Evolutionary conservation across 768 basidiomycete genomes (phyloP).

Genomic region (Thelephora ganbajun): DNA sequence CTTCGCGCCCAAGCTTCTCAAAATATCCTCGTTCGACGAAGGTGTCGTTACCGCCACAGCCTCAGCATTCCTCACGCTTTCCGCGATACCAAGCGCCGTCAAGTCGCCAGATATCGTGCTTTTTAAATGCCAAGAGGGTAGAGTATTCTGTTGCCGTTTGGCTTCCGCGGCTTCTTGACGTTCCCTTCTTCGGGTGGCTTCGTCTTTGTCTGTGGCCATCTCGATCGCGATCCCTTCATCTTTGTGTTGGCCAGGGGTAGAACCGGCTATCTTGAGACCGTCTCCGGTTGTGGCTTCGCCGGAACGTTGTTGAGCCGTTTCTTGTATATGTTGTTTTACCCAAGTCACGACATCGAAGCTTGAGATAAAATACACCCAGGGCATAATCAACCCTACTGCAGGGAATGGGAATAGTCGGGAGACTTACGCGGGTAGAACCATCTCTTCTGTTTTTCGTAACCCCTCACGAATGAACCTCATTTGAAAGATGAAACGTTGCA

Average conservation of each 20-base stretch:
- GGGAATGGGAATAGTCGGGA: neutral
- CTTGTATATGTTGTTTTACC: constrained; percentile 61
- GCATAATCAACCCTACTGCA: neutral
- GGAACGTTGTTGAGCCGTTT: constrained; percentile 45
- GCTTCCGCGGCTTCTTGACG: constrained; percentile 71
- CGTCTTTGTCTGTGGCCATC: constrained; percentile 81
- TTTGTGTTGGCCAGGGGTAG: constrained; percentile 38
- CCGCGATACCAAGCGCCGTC: constrained; percentile 74
- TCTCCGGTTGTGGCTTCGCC: constrained; percentile 30
- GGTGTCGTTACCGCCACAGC: constrained; percentile 15
- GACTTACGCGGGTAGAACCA: constrained; percentile 71
- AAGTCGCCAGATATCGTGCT: constrained; percentile 90
- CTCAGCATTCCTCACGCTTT: constrained; percentile 39
- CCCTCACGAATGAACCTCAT: constrained; percentile 82
- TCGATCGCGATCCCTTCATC: constrained; percentile 79
- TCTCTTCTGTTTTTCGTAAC: constrained; percentile 77
- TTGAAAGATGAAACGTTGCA: constrained; percentile 90
- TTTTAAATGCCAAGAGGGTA: constrained; percentile 92
- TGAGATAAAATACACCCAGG: constrained; percentile 2
- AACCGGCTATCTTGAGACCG: constrained; percentile 63
- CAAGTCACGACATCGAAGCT: constrained; percentile 78
- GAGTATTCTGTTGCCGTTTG: constrained; percentile 79
- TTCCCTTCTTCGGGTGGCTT: constrained; percentile 56
- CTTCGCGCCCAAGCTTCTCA: constrained; percentile 53
- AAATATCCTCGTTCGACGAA: constrained; percentile 55